Conservation (phyloP, 192 early-diverging fungal species). For the Coemansia sp. region DNA sequence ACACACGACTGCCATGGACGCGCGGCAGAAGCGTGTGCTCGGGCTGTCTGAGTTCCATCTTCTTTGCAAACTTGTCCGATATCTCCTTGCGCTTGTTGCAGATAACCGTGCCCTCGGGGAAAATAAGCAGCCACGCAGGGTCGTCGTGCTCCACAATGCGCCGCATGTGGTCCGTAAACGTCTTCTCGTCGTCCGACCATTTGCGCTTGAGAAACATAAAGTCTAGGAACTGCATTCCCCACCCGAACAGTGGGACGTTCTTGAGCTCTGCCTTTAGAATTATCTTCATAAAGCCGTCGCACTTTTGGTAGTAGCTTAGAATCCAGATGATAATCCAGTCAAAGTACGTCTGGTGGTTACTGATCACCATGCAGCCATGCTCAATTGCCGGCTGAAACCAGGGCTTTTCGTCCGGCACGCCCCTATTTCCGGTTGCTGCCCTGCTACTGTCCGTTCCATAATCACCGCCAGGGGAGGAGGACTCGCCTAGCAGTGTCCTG, state of each 20-base stretch:
- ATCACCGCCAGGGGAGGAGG: background rate
- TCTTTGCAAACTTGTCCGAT: slow-evolving; percentile 71
- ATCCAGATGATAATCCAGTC: slow-evolving; percentile 60
- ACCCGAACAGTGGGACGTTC: slow-evolving; percentile 86
- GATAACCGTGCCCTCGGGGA: slow-evolving; percentile 95
- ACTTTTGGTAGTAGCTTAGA: slow-evolving; percentile 63
- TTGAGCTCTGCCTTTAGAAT: slow-evolving; percentile 84
- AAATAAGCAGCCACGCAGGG: slow-evolving; percentile 90
- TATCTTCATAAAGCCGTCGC: slow-evolving; percentile 87
- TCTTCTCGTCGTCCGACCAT: slow-evolving; percentile 71
- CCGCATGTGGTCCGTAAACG: slow-evolving; percentile 60
- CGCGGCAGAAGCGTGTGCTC: slow-evolving; percentile 83
- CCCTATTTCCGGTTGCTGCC: slow-evolving; percentile 30
- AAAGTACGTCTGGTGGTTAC: slow-evolving; percentile 54
- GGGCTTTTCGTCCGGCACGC: slow-evolving; percentile 6
- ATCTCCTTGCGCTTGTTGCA: slow-evolving; percentile 72
- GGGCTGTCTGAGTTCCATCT: slow-evolving; percentile 58
- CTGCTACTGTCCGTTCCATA: slow-evolving; percentile 13
- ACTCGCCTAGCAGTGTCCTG: slow-evolving; percentile 19
- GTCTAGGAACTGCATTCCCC: slow-evolving; percentile 87
- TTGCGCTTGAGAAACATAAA: slow-evolving; percentile 94
- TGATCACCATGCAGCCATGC: slow-evolving; percentile 50
- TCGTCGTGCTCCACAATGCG: slow-evolving; percentile 58
- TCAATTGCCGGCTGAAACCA: slow-evolving; percentile 47
- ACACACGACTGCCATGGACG: slow-evolving; percentile 77